Evolutionary conservation across 73 alveolate species (phyloP), one percentile per base, ranked within the genome.

Genomic region (Effrenium voratum): DNA sequence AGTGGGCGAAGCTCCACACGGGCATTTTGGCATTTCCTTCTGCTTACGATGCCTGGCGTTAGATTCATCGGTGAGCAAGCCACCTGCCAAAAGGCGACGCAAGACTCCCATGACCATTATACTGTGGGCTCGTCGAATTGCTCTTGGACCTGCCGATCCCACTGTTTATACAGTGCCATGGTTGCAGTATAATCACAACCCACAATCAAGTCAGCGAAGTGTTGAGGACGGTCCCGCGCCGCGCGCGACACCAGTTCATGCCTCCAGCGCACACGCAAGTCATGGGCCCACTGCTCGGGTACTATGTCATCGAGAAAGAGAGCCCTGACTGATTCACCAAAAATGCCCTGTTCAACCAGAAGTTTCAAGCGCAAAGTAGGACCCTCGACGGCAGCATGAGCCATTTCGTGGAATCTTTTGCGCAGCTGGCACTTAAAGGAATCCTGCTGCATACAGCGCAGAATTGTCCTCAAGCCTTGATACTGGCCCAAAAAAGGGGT

Each of bases 401-500:
- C 26, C 2, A 46, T n/a, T 3, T 6, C 6, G 36, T 50, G 4
- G 5, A n/a, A 19, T 22, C 46, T 19, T 36, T 26, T 28, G 15
- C 6, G 36, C 30, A 52, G 13, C 36, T 19, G 4, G 4, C 19
- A 36, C 6, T 8, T 6, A 83, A 28, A 19, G 5, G 36, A 34
- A 5, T 5, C 22, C 6, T 30, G 15, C 3, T 5, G 84, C 73
- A 60, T 22, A 32, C 38, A 46, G 36, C 94, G 83, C 26, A 46
- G 44, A 5, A 43, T 30, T 5, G 82, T 40, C 30, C 38, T 46
- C 30, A 86, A 36, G 8, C 73, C 95, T 24, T 22, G 43, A 41
- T 66, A 87, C 10, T n/a, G 43, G 83, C 41, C 13, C 88, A 87
- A 38, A 91, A 91, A 1, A n/a, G 28, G 6, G 98, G 98, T 55